Base-by-base conservation (phyloP, 2,329 filamentous ascomycete genomes). In the Aspergillus sp. region DNA sequence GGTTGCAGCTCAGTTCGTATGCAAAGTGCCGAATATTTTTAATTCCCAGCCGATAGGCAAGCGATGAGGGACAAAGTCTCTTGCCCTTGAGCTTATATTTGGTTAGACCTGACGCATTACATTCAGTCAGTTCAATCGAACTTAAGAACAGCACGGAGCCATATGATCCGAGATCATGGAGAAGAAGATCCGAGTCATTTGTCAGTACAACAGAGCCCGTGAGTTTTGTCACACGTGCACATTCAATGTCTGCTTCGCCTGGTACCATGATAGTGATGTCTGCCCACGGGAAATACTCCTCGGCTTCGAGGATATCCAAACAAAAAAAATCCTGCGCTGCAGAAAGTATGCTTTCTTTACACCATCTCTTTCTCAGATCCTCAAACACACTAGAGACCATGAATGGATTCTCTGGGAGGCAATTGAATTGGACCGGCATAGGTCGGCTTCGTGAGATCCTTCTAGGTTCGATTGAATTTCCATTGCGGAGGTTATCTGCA, bases 211-310 rank as follows among this genome's bases (percentile, higher is more conserved):
- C 76, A 1, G 73, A 70, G 0, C 79, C 80, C 29, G 73, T 60
- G 2, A 69, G 52, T n/a, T 73, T 73, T 5, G 86, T 75, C 45
- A 81, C 74, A 9, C 75, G 68, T 3, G 88, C 88, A 62, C 89
- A 95, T 67, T 81, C 93, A 27, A 75, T 68, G 61, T 97, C 91
- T 1, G 91, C 91, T 67, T 97, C 91, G 0, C 86, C 89, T 0
- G 88, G 82, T 0, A 94, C 83, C 8, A 93, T 73, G 27, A 73
- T 68, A 0, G 73, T 75, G 4, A 68, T 56, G 2, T 60, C 50
- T 6, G 58, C 60, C 66, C 67, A 71, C 10, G 57, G 57, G 46
- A 59, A 62, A 26, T 39, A 8, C 9, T 27, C 52, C n/a, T 38
- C 42, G 26, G 50, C 29, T 4, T 45, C 40, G 28, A 43, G 19